These are phyloP conservation scores for Mycena crocata DNA, from an alignment of 768 basidiomycete species.

Conservation along the genomic window DNA sequence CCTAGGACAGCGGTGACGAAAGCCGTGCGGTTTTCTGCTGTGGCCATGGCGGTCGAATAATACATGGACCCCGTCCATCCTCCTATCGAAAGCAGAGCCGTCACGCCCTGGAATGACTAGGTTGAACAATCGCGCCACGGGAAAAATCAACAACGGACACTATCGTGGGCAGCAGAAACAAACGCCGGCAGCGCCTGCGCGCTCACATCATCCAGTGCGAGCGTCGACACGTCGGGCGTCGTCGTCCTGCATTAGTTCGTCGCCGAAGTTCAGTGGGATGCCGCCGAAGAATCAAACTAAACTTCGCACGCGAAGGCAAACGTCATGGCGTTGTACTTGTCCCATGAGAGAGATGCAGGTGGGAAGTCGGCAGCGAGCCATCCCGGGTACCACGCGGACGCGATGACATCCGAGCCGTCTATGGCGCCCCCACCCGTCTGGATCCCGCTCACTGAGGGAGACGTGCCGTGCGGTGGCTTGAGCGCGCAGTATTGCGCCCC, in stretches of 20 bases:
- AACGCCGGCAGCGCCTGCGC: slow-evolving; percentile 63
- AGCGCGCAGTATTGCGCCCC: slow-evolving; percentile 20
- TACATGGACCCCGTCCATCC: slow-evolving; percentile 75
- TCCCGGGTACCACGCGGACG: slow-evolving; percentile 61
- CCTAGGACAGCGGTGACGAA: slow-evolving; percentile 66
- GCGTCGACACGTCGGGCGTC: slow-evolving; percentile 49
- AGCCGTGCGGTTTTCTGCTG: slow-evolving; percentile 63
- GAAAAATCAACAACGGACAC: slow-evolving; percentile 48
- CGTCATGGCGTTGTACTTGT: slow-evolving; percentile 63
- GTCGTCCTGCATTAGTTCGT: slow-evolving; percentile 47
- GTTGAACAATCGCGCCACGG: slow-evolving; percentile 26
- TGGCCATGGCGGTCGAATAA: slow-evolving; percentile 71
- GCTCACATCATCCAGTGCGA: slow-evolving; percentile 57
- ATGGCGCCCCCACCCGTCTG: slow-evolving; percentile 3
- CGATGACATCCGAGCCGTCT: slow-evolving; percentile 30
- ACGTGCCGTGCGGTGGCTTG: slow-evolving; percentile 4
- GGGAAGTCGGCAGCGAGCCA: slow-evolving; percentile 58
- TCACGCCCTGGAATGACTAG: slow-evolving; percentile 55
- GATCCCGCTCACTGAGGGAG: neutral
- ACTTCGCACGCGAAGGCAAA: slow-evolving; percentile 71
- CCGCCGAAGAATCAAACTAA: neutral
- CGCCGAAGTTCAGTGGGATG: slow-evolving; percentile 2
- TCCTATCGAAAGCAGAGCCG: slow-evolving; percentile 70
- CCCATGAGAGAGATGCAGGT: slow-evolving; percentile 58
- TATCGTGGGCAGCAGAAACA: slow-evolving; percentile 56